Conservation (phyloP, 164 flowering plant species). For the Litsea cubeba region DNA sequence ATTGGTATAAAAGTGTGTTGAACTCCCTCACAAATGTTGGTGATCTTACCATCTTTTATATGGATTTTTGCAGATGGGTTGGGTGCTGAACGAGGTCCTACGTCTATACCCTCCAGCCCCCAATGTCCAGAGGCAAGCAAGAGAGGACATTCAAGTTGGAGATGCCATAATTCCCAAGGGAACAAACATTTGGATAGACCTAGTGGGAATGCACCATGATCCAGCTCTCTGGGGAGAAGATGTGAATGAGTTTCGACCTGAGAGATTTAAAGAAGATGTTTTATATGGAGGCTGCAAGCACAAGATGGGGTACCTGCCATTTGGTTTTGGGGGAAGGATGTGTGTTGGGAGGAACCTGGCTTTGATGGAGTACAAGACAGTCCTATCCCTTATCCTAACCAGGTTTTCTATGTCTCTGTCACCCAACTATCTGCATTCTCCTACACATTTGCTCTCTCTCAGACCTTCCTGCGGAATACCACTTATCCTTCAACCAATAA, state of each 20-base stretch:
- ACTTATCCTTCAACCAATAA: conserved; percentile 44
- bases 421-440: conserved; percentile 63
- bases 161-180: conserved; percentile 53
- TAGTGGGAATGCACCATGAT: conserved; percentile 81
- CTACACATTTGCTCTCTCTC: conserved; percentile 56
- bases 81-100: conserved; percentile 79
- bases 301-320: conserved; percentile 85
- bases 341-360: conserved; percentile 69
- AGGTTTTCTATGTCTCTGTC: conserved; percentile 66
- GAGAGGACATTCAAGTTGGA: conserved; percentile 58
- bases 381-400: conserved; percentile 46
- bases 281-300: conserved; percentile 71
- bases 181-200: conserved; percentile 89
- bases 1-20: too few relatives aligned
- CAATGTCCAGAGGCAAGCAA: conserved; percentile 73
- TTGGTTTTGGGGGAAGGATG: conserved; percentile 93
- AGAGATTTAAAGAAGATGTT: conserved; percentile 63
- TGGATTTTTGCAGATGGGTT: conserved; percentile 60
- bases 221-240: conserved; percentile 65
- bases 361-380: conserved; percentile 75
- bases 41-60: not conserved
- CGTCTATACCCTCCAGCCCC: conserved; percentile 79
- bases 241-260: conserved; percentile 73
- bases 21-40: not conserved
- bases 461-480: conserved; percentile 65